These are phyloP conservation scores for Lizanozyma gosingica DNA, from an alignment of 1,139 yeast species.

Conservation along the genomic window DNA sequence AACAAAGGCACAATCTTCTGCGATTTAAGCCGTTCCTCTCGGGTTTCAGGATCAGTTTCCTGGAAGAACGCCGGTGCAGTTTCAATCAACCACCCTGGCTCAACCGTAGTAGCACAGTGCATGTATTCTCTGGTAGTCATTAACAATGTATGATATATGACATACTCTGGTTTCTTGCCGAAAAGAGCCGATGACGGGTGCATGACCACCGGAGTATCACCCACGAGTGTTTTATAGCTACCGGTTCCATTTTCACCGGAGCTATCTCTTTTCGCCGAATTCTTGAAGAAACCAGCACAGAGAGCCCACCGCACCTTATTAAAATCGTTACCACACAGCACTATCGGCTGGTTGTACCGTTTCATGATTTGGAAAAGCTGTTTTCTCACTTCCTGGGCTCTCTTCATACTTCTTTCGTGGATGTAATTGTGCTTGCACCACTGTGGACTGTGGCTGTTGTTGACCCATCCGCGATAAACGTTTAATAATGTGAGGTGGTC, in stretches of 20 bases:
- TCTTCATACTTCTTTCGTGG: conserved; percentile 69
- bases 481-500: conserved; percentile 83
- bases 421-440: conserved; percentile 84
- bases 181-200: conserved; percentile 86
- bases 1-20: conserved; percentile 55
- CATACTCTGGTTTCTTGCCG: conserved; percentile 65
- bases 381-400: conserved; percentile 71
- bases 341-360: conserved; percentile 40
- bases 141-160: conserved; percentile 74
- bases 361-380: conserved; percentile 62
- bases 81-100: conserved; percentile 78
- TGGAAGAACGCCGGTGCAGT: conserved; percentile 84
- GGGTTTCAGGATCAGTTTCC: conserved; percentile 36
- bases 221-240: conserved; percentile 67
- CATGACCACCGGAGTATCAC: conserved; percentile 67
- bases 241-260: conserved; percentile 42
- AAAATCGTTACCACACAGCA: conserved; percentile 54
- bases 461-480: conserved; percentile 72
- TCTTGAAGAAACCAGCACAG: conserved; percentile 82
- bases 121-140: conserved; percentile 84
- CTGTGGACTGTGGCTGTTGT: conserved; percentile 46
- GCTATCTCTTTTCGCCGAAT: conserved; percentile 71
- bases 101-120: conserved; percentile 78
- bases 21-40: conserved; percentile 27
- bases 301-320: conserved; percentile 63